Evolutionary conservation across 2,329 filamentous ascomycete genomes (phyloP).

Genomic region (Botrytis galanthina): DNA sequence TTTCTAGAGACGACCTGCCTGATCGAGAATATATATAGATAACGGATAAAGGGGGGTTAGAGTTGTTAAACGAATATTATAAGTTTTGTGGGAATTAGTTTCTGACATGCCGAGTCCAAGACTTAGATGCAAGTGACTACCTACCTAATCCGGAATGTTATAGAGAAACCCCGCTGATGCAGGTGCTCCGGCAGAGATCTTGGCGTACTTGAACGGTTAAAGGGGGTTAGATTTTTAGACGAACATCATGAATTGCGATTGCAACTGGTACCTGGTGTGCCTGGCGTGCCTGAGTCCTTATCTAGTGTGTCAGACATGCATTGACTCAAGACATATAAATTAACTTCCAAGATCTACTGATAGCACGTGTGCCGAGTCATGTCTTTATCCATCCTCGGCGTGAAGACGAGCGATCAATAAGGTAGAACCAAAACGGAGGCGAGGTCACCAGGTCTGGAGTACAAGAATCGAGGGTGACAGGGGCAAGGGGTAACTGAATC

Average conservation of each 20-base stretch:
- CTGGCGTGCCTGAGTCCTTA: background rate
- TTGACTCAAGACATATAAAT: background rate
- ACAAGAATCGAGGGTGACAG: conserved; percentile 1
- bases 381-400: background rate
- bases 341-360: background rate
- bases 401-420: background rate
- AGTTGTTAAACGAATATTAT: background rate
- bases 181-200: background rate
- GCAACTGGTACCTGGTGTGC: background rate
- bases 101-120: background rate
- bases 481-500: background rate
- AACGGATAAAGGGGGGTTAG: background rate
- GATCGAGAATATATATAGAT: background rate
- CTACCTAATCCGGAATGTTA: background rate
- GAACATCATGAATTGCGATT: background rate
- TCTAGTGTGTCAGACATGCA: background rate
- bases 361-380: conserved; percentile 7
- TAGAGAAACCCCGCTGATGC: background rate
- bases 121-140: background rate
- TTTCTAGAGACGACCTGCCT: background rate
- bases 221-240: background rate
- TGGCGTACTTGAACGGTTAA: background rate
- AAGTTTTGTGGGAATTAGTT: background rate
- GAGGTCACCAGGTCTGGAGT: background rate
- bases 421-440: background rate